Base-by-base conservation (phyloP, 371 early-diverging fungal species). In the Actinomortierella ambigua region DNA sequence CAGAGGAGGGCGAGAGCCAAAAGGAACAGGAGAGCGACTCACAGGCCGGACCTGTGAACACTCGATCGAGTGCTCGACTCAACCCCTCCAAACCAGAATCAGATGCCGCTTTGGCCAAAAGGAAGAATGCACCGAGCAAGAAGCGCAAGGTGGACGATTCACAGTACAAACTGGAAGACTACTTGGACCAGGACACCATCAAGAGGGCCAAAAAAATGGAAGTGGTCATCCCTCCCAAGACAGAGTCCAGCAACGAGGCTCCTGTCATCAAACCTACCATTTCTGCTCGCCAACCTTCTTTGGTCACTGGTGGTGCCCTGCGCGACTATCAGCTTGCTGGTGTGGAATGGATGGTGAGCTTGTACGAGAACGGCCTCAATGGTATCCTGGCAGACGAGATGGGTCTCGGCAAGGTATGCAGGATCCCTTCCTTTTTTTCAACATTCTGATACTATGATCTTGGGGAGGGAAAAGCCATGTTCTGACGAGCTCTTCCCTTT, bases 381-480 rank as follows among this genome's bases (percentile, higher is more conserved):
- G 97, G 99, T 28, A 99, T 99, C 67, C 77, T 99, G 44, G 99
- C 99, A 15, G 98, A 99, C 79, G 98, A 99, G 69, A 98, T 99
- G 98, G 99, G 98, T 49, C 83, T 99, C 24, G 96, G 95, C 60
- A 95, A 96, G 82, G 88, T 88, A 65, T 52, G 43, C 22, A 0
- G 15, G 4, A 34, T 34, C 11, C 11, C 34, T 34, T 34, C n/a
- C n/a, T n/a, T n/a, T n/a, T n/a, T n/a, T n/a, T n/a, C n/a, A n/a
- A n/a, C n/a, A n/a, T n/a, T n/a, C n/a, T n/a, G n/a, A n/a, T n/a
- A n/a, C 24, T 22, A 50, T 13, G 1, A 11, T 34, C 7, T 20
- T 50, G 27, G 20, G 26, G 13, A 18, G 26, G 11, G 23, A 39
- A 43, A n/a, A 50, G 23, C 39, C 44, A n/a, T 23, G 18, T 14